Evolutionary conservation across 2,329 filamentous ascomycete genomes (phyloP).

Genomic region (Achaetomium macrosporum): DNA sequence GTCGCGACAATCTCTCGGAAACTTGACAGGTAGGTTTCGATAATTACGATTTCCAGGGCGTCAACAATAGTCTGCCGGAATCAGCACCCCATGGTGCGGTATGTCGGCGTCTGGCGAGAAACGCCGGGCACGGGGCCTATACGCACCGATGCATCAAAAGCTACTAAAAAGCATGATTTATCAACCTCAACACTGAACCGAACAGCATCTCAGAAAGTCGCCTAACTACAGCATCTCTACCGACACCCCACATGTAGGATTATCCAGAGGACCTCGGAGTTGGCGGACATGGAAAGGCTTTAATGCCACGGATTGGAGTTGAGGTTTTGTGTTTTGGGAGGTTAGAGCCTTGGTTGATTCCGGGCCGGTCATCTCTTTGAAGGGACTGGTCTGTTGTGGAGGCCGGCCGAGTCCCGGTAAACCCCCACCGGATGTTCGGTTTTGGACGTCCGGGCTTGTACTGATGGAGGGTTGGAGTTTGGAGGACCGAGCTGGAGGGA

Average conservation of each 20-base stretch:
- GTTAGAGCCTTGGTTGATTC: neutral
- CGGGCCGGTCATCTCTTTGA: neutral
- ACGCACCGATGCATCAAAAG: neutral
- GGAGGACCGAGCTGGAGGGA: neutral
- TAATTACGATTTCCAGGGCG: neutral
- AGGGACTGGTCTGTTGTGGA: neutral
- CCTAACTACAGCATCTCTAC: constrained; percentile 9
- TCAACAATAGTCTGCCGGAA: too few species aligned
- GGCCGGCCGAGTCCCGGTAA: neutral
- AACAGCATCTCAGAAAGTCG: neutral
- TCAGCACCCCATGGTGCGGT: neutral
- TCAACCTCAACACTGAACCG: neutral
- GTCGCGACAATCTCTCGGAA: neutral
- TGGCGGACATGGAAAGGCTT: neutral
- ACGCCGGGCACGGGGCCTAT: too few species aligned
- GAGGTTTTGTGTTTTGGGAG: neutral
- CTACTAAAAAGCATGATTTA: neutral
- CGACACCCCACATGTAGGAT: constrained; percentile 8
- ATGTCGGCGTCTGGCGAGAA: neutral
- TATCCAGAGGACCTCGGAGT: neutral
- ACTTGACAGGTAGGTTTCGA: constrained; percentile 5
- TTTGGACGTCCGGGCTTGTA: too few species aligned
- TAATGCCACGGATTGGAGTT: neutral
- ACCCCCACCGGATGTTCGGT: neutral
- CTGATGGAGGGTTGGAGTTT: neutral